Evolutionary conservation across 805 yeast genomes (phyloP), one percentile per base, ranked within the genome.

Genomic region (Yamadazyma laniorum): DNA sequence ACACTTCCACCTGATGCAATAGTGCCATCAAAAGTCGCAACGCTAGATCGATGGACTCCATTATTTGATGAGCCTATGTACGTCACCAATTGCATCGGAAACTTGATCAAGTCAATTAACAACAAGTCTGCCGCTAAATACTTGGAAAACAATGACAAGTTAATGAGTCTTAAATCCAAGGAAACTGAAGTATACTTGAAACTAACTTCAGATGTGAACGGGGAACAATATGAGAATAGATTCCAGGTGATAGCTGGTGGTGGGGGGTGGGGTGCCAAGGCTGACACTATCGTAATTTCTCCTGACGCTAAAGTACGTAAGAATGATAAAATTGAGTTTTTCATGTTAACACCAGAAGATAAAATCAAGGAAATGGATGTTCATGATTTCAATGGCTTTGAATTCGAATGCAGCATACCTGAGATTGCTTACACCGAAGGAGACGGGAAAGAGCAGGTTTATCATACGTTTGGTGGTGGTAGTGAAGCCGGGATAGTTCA

Each of bases 201-300:
- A 40, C 23, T 69, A 11, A 47, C 45, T 37, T 41, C 49, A 18
- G 42, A 29, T 14, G 9, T n/a, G 5, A 4, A 14, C 25, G 18
- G n/a, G 4, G 42, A 39, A 5, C 35, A 25, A 16, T 34, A 17
- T 12, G 50, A 57, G 3, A 50, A 54, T 37, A 61, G 70, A 37
- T 74, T 62, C 53, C 74, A 75, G 50, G 79, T 82, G 15, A 67
- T 79, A 25, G 89, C 86, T 4, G 89, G 89, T 3, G 89, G 89
- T 2, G 83, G 87, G 2, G 80, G 82, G 2, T 82, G 88, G 88
- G 85, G 87, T 1, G 76, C 80, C 19, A 75, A 82, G 39, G 79
- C 84, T 2, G 75, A 75, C 23, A 75, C 79, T 53, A 64, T 82
- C n/a, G 89, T 79, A 1, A 53, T 82, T 9, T 82, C 82, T 19